phyloP scores from a whole-genome alignment of 1,139 yeast species.

The Candida sp. region DNA sequence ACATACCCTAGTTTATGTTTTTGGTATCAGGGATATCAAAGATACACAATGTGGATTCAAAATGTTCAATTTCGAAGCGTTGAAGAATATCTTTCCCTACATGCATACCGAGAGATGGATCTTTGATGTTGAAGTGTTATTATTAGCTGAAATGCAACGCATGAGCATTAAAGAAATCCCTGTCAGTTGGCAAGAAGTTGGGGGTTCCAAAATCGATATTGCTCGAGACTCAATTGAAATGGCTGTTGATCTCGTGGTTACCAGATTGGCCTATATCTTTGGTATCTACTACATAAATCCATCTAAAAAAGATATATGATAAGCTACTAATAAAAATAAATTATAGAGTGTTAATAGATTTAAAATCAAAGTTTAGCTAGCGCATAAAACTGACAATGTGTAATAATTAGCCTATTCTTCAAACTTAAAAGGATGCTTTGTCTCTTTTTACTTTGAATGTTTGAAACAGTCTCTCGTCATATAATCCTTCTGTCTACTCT shows the following conservation, averaged over 20 bases:
- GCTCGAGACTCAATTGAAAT: slow-evolving; percentile 88
- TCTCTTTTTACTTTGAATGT: too few relatives aligned
- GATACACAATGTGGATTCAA: slow-evolving; percentile 99
- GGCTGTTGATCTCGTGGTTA: slow-evolving; percentile 95
- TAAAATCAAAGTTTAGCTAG: too few relatives aligned
- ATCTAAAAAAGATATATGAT: neutral
- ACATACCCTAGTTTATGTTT: slow-evolving; percentile 79
- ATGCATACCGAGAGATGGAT: slow-evolving; percentile 99
- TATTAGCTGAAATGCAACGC: slow-evolving; percentile 70
- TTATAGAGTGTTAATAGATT: neutral
- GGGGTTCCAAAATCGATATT: slow-evolving; percentile 88
- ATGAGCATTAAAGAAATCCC: slow-evolving; percentile 75
- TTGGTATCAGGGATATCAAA: slow-evolving; percentile 82
- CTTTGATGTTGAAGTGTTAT: slow-evolving; percentile 88
- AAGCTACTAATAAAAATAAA: too few relatives aligned
- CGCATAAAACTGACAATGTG: too few relatives aligned
- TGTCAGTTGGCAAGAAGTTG: slow-evolving; percentile 96
- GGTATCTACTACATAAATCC: slow-evolving; percentile 65
- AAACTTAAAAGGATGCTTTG: too few relatives aligned
- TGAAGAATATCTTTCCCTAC: slow-evolving; percentile 69
- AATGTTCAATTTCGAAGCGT: slow-evolving; percentile 72
- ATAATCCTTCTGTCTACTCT: too few relatives aligned
- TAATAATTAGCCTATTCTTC: too few relatives aligned
- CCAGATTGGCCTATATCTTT: slow-evolving; percentile 80
- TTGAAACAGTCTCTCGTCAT: too few relatives aligned